A percentile compares a stretch with the other conserved stretches of the same genome.
Conservation (phyloP, 1,139 yeast genomes). For the Geotrichum citri-aurantii region DNA sequence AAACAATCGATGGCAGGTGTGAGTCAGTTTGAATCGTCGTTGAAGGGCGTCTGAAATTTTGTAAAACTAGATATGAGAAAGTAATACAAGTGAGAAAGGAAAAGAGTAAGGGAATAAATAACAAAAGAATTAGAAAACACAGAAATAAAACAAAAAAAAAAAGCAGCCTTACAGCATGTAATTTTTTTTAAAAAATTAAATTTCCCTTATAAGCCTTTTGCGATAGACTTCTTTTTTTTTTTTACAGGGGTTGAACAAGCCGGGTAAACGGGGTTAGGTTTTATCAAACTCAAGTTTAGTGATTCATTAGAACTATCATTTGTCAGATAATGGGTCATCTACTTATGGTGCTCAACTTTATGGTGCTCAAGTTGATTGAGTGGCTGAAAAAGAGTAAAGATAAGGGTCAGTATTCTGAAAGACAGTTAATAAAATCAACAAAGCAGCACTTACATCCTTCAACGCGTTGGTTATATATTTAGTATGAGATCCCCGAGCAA, state of each 20-base stretch:
- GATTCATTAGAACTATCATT: too few relatives aligned
- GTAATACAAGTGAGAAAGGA: not conserved
- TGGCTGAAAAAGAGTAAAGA: not conserved
- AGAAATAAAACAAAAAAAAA: not conserved
- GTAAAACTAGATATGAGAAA: not conserved
- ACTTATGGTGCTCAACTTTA: not conserved
- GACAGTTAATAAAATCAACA: not conserved
- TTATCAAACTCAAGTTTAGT: too few relatives aligned
- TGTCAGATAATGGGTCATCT: not conserved
- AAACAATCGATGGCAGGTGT: not conserved
- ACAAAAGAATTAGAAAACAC: not conserved
- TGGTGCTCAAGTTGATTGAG: conserved; percentile 10
- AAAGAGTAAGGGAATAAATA: not conserved
- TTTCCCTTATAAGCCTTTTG: not conserved
- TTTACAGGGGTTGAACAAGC: not conserved
- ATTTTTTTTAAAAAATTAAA: not conserved
- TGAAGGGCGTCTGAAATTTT: not conserved
- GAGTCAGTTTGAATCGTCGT: not conserved
- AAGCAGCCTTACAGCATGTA: not conserved
- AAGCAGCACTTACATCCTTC: conserved; percentile 31
- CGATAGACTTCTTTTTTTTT: not conserved
- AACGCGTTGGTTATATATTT: conserved; percentile 39
- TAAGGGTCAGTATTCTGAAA: not conserved
- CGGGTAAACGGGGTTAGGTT: not conserved
- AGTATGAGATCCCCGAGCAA: conserved; percentile 43